Percentiles rank a stretch among this genome's conserved stretches.
Conservation (phyloP, 2,329 filamentous ascomycete species). For the Gremmenia infestans region DNA sequence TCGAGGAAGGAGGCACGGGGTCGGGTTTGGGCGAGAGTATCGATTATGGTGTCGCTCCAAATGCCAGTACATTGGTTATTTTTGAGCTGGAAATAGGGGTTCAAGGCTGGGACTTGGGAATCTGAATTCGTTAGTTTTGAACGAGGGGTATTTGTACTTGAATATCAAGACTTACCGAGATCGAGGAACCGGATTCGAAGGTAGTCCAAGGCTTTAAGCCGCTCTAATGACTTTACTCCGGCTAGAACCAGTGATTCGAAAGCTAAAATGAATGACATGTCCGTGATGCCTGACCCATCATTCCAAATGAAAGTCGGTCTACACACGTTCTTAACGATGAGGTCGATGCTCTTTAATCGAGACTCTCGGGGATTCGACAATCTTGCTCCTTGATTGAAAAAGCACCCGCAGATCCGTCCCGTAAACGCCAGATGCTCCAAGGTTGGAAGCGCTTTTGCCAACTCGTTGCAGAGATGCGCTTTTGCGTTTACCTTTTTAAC, state of each 20-base stretch:
- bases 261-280: slow-evolving; percentile 65
- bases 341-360: slow-evolving; percentile 58
- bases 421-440: slow-evolving; percentile 69
- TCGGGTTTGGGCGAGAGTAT: slow-evolving; percentile 53
- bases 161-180: slow-evolving; percentile 44
- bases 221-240: slow-evolving; percentile 55
- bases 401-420: slow-evolving; percentile 63
- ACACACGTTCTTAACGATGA: slow-evolving; percentile 72
- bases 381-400: slow-evolving; percentile 57
- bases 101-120: slow-evolving; percentile 63
- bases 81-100: slow-evolving; percentile 65
- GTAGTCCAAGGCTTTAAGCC: slow-evolving; percentile 55
- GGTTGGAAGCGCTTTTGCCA: slow-evolving; percentile 55
- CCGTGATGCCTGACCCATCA: slow-evolving; percentile 66
- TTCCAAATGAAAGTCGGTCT: slow-evolving; percentile 46
- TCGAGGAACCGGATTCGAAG: slow-evolving; percentile 70
- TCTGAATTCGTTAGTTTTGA: slow-evolving; percentile 40
- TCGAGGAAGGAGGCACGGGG: slow-evolving; percentile 56
- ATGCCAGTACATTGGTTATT: slow-evolving; percentile 61
- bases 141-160: not conserved
- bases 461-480: slow-evolving; percentile 59
- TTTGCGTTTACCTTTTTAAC: slow-evolving; percentile 53
- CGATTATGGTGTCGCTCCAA: slow-evolving; percentile 65
- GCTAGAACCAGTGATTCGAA: slow-evolving; percentile 66
- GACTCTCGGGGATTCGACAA: slow-evolving; percentile 43